Evolutionary conservation across 192 early-diverging fungal species (phyloP), one percentile per base, ranked within the genome.

Genomic region (Backusella macrospora): DNA sequence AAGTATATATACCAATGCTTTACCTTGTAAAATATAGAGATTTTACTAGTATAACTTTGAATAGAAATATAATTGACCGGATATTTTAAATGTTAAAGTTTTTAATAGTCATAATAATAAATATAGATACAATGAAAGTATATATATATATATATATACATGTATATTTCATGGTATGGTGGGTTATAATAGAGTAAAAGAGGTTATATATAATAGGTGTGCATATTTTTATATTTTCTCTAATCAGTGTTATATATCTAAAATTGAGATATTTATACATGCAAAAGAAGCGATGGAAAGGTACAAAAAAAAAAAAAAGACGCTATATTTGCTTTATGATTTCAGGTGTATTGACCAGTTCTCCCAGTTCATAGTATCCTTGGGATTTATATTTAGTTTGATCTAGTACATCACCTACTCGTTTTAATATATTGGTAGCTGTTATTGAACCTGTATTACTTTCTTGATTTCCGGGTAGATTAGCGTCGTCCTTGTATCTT

Each of bases 351-450:
- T 3, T 59, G 52, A 5, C n/a, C 3, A 12, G 6, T 23, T 59
- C 52, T 59, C 21, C 18, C 40, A 66, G 0, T 43, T 66, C 65
- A 66, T 66, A 40, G 5, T 66, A 66, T 4, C 65, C 65, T 66
- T 66, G 37, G 12, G 65, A 66, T 2, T 66, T 66, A 66, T 66
- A 66, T 66, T 40, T 66, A 12, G 37, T 66, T 66, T 66, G 65
- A 12, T 66, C 65, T 12, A 66, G 9, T 1, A n/a, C 65, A 66
- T 40, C 38, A 16, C 65, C 65, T 18, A 66, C 65, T 21, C 39
- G 39, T 18, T 39, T 38, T 66, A 66, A 66, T 18, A 66, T 42
- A 39, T n/a, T 23, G 18, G 38, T 21, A 13, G 65, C 7, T 16
- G n/a, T 18, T 66, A 66, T 23, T 66, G 65, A 3, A 40, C 15